phyloP scores from a whole-genome alignment of 805 yeast species.

The Vanderwaltozyma polyspora region DNA sequence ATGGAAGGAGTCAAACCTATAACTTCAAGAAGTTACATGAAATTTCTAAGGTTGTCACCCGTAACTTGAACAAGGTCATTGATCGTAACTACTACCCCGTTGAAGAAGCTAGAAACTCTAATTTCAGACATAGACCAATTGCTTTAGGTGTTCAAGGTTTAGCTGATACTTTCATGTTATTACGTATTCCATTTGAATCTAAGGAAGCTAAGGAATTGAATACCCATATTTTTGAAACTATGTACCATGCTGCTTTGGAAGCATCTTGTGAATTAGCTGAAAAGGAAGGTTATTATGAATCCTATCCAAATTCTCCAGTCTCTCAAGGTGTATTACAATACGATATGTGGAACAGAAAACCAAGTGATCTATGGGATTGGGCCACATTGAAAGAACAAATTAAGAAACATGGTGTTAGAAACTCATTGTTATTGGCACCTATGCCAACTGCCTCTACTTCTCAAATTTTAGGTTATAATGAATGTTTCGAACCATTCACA shows the following conservation, averaged over 20 bases:
- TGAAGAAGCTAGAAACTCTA: conserved; percentile 58
- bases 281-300: conserved; percentile 53
- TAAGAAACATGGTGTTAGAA: conserved; percentile 59
- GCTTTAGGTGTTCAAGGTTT: conserved; percentile 94
- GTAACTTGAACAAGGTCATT: conserved; percentile 69
- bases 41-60: conserved; percentile 62
- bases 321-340: conserved; percentile 74
- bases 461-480: conserved; percentile 83
- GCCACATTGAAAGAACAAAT: conserved; percentile 48
- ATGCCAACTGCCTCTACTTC: conserved; percentile 99
- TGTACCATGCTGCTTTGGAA: conserved; percentile 87
- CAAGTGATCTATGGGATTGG: conserved; percentile 81
- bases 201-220: conserved; percentile 63
- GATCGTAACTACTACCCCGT: conserved; percentile 80
- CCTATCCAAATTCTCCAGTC: conserved; percentile 79
- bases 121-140: conserved; percentile 74
- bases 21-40: conserved; percentile 65
- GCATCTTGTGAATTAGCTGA: conserved; percentile 72
- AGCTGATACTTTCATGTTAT: conserved; percentile 75
- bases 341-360: conserved; percentile 76
- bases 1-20: conserved; percentile 36
- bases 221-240: conserved; percentile 83
- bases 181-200: conserved; percentile 85
- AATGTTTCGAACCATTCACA: conserved; percentile 91
- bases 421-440: conserved; percentile 81